Base-by-base conservation (phyloP, 1,284 basidiomycete genomes). In the Cryptococcus sp. region DNA sequence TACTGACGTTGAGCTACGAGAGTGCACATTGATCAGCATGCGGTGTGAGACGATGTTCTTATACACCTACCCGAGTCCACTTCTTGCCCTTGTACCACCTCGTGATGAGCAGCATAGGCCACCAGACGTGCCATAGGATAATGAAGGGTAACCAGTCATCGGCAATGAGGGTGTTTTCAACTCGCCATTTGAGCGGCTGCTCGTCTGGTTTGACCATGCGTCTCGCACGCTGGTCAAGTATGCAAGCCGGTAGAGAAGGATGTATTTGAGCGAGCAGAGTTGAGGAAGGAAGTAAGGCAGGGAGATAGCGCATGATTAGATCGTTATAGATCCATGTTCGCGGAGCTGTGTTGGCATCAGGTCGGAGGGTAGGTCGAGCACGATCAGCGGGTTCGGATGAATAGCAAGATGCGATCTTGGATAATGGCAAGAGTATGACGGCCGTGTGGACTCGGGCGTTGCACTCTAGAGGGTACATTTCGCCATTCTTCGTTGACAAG, bases 391-490 rank as follows among this genome's bases (percentile, higher is more conserved):
- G 58, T 40, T 68, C 13, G 23, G 55, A 48, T 41, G 56, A 50
- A 59, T 65, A 66, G 43, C 66, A 61, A 43, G 41, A 16, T 6
- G 68, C 69, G 17, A 70, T 62, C 2, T 54, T 25, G 20, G 46
- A 46, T 5, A 70, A 57, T 0, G 72, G 70, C 7, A 80, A 69
- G 34, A 80, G 59, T 46, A 76, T 74, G 51, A 78, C 69, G 37
- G 79, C 79, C 8, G 78, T 80, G 55, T 80, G 79, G 1, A 79
- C 75, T 17, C 79, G 67, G 5, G 79, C 78, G 54, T 80, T 80
- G 61, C 79, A 80, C 60, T 80, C 79, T 52, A 80, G 71, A 10
- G 78, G 76, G 46, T 79, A 79, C 19, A 80, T 64, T 8, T 75
- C 70, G n/a, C 58, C 59, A 29, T 70, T 52, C 25, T 62, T 58